A percentile compares a stretch with the other conserved stretches of the same genome.
These are phyloP conservation scores for Pleomassaria siparia DNA, from an alignment of 2,329 filamentous ascomycete species.

Conservation along the genomic window DNA sequence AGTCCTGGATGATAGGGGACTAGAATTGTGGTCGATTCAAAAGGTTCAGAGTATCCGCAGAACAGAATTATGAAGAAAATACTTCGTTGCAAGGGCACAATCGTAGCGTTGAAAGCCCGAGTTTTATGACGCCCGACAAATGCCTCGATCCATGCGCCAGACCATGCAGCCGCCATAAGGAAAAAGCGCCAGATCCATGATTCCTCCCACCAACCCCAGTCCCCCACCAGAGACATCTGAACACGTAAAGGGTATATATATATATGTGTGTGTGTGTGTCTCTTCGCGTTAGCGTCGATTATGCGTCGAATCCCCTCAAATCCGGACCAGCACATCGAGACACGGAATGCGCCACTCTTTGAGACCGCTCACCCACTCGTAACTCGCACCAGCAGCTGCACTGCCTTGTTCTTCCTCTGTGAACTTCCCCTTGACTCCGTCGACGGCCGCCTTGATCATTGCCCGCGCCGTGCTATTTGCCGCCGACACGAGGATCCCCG, in stretches of 20 bases:
- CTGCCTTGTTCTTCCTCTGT: conserved; percentile 54
- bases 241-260: conserved; percentile 13
- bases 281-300: neutral
- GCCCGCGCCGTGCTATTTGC: conserved; percentile 55
- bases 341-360: conserved; percentile 91
- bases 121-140: conserved; percentile 22
- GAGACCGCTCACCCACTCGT: conserved; percentile 80
- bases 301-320: conserved; percentile 51
- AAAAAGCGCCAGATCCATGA: neutral
- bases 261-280: neutral
- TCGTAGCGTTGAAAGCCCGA: neutral
- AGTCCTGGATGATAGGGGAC: no score
- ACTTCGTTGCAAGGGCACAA: neutral
- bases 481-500: conserved; percentile 65
- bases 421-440: conserved; percentile 31
- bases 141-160: conserved; percentile 21
- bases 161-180: neutral
- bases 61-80: neutral
- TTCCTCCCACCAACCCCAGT: neutral
- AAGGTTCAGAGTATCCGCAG: neutral
- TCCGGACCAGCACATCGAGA: conserved; percentile 80
- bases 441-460: conserved; percentile 28
- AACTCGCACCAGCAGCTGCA: conserved; percentile 64
- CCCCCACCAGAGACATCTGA: neutral
- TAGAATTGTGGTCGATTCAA: no score